phyloP scores from a whole-genome alignment of 2,329 filamentous ascomycete species.

The Trichoderma atrobrunneum region DNA sequence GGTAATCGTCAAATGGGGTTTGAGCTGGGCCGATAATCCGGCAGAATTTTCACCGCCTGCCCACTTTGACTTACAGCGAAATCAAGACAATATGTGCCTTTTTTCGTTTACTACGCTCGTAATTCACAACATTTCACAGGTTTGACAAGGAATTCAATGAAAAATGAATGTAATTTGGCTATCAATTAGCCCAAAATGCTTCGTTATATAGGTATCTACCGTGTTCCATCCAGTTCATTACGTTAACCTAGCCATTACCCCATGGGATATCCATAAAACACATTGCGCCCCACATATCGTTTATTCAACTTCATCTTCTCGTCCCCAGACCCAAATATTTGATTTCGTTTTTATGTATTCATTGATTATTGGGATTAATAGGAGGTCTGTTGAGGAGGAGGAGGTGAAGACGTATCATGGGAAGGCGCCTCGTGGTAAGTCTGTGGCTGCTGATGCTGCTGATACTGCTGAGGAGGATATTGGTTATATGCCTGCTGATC shows the following conservation, averaged over 20 bases:
- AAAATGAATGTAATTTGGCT: background rate
- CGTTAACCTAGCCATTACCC: background rate
- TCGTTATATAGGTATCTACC: conserved; percentile 9
- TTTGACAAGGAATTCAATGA: background rate
- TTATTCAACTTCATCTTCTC: background rate
- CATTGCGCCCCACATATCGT: conserved; percentile 1
- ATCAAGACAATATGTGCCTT: background rate
- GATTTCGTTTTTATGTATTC: background rate
- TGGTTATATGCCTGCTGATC: conserved; percentile 25
- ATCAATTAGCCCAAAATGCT: background rate
- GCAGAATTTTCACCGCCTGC: conserved; percentile 23
- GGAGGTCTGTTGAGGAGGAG: conserved; percentile 3
- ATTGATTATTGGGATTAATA: conserved; percentile 7
- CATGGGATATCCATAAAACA: conserved; percentile 15
- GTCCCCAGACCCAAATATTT: background rate
- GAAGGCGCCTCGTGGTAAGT: conserved; percentile 12
- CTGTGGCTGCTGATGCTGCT: background rate
- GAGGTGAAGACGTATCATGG: background rate
- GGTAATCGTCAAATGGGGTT: conserved; percentile 13
- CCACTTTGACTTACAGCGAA: background rate
- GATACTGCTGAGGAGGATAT: conserved; percentile 26
- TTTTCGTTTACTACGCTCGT: background rate
- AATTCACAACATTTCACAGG: background rate
- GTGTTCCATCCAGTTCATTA: conserved; percentile 8
- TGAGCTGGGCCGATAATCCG: background rate